A percentile compares a stretch with the other conserved stretches of the same genome.
Evolutionary conservation across 2,329 filamentous ascomycete species (phyloP).

Genomic region (Cylindrodendrum hubeiense): DNA sequence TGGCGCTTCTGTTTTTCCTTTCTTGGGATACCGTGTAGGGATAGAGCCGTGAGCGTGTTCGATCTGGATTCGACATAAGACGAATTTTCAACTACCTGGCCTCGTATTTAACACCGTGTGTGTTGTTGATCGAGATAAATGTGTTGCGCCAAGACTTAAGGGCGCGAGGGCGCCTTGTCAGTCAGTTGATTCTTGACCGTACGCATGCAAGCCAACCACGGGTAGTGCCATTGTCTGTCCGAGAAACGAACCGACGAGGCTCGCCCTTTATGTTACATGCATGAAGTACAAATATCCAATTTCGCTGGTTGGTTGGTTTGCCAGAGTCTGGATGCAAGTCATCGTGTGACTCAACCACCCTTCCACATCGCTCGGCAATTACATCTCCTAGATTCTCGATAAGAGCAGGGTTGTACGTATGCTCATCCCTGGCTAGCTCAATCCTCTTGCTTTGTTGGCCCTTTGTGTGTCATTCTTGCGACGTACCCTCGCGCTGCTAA

Average conservation of each 20-base stretch:
- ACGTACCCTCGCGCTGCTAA: neutral
- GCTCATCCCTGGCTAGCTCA: neutral
- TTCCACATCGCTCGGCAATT: neutral
- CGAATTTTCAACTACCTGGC: neutral
- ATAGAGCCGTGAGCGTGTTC: slow-evolving; percentile 31
- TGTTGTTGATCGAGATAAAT: neutral
- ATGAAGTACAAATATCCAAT: neutral
- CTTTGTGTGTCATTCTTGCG: neutral
- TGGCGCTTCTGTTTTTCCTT: slow-evolving; percentile 20
- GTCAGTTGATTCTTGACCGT: neutral
- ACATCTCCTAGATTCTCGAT: neutral
- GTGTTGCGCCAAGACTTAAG: neutral
- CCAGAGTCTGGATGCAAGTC: neutral
- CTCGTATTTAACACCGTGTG: neutral
- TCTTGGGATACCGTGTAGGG: slow-evolving; percentile 25
- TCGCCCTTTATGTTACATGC: neutral
- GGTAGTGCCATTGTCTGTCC: neutral
- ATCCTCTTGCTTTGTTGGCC: neutral
- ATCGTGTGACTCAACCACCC: neutral
- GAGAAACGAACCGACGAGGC: neutral
- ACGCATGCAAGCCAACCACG: neutral
- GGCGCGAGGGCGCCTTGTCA: neutral
- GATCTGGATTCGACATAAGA: slow-evolving; percentile 1
- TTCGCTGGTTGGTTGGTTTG: neutral
- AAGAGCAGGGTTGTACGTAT: neutral